These are phyloP conservation scores for Dendrobium officinale DNA, from an alignment of 106 monocot species.

Conservation along the genomic window DNA sequence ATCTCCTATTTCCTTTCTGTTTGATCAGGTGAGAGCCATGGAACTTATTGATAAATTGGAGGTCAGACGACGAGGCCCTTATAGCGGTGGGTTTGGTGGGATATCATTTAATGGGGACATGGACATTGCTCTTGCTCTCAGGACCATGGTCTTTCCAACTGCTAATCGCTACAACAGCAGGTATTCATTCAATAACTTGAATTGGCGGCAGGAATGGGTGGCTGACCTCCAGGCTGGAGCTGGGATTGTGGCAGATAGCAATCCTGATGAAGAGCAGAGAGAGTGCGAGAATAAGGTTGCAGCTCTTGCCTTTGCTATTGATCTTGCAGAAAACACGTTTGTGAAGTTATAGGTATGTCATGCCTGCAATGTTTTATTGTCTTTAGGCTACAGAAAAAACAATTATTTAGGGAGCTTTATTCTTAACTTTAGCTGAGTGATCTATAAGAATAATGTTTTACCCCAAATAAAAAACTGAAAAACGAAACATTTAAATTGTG, in stretches of 20 bases:
- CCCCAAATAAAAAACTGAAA: too few relatives aligned
- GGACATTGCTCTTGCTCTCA: conserved; percentile 22
- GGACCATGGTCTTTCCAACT: conserved; percentile 24
- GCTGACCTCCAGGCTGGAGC: conserved; percentile 65
- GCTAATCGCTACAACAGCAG: background rate
- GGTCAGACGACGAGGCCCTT: conserved; percentile 57
- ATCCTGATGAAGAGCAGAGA: conserved; percentile 68
- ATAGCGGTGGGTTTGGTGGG: conserved; percentile 63
- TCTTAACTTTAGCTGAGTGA: too few relatives aligned
- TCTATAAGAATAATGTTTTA: too few relatives aligned
- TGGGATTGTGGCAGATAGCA: conserved; percentile 77
- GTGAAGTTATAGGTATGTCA: conserved; percentile 10
- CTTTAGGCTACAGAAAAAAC: too few relatives aligned
- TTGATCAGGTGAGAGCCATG: conserved; percentile 60
- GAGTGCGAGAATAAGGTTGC: conserved; percentile 84
- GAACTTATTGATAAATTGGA: conserved; percentile 68
- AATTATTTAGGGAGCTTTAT: too few relatives aligned
- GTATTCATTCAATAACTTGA: background rate
- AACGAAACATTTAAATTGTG: too few relatives aligned
- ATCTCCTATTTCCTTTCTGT: background rate
- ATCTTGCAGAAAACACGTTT: conserved; percentile 71
- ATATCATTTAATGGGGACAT: conserved; percentile 42
- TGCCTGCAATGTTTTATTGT: background rate
- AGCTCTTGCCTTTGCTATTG: conserved; percentile 64
- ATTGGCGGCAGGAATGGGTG: conserved; percentile 18